These are phyloP conservation scores for Volvox reticuliferus DNA, from an alignment of 139 green algal genomes.

Conservation along the genomic window DNA sequence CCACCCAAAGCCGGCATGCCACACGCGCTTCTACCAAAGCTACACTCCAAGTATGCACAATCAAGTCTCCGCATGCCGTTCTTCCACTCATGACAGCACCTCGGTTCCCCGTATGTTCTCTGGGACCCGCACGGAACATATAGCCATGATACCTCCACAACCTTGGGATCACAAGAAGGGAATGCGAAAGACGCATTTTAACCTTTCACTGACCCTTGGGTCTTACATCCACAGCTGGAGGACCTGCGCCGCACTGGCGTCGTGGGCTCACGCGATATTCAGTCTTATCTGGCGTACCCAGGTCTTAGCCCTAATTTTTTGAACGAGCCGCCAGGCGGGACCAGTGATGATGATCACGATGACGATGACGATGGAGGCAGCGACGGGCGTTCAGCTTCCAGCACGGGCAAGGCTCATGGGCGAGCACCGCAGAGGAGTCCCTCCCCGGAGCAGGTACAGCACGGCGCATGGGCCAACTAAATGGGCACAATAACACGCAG, in stretches of 20 bases:
- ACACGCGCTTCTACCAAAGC: not conserved
- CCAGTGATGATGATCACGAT: not conserved
- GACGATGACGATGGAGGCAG: not conserved
- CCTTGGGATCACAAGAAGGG: no score
- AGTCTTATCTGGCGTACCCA: conserved; percentile 27
- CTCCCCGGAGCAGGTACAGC: conserved; percentile 5
- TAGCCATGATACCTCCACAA: no score
- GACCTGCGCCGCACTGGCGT: conserved; percentile 27
- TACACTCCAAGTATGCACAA: not conserved
- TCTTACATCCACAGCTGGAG: not conserved
- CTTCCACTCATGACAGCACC: no score
- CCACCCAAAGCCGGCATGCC: not conserved
- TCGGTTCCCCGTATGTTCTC: no score
- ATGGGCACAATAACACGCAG: no score
- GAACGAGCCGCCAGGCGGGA: not conserved
- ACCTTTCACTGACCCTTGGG: no score
- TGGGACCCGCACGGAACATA: no score
- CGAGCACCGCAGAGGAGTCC: not conserved
- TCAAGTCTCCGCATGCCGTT: no score
- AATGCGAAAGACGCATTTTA: no score
- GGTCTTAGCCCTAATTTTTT: conserved; percentile 36
- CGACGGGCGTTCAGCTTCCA: not conserved
- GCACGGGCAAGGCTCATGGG: not conserved
- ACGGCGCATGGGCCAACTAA: no score
- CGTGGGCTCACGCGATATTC: not conserved